Conservation (phyloP, 495 filamentous ascomycete genomes). For the Margaritispora aquatica region DNA sequence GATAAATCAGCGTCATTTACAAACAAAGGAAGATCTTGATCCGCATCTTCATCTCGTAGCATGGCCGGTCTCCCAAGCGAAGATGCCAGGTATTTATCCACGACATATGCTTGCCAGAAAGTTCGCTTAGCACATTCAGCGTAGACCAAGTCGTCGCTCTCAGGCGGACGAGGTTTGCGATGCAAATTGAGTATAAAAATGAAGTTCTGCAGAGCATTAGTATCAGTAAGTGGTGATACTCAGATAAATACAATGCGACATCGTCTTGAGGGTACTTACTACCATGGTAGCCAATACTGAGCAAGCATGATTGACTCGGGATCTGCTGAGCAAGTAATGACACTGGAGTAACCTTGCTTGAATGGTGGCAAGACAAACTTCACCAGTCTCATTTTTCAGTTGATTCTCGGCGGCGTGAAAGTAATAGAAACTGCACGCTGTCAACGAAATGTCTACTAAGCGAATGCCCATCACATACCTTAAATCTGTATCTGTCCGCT, state of each 20-base stretch:
- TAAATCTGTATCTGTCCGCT: constrained; percentile 8
- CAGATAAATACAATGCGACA: neutral
- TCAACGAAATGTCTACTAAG: neutral
- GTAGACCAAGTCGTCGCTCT: constrained; percentile 19
- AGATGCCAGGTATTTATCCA: constrained; percentile 53
- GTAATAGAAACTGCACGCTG: constrained; percentile 22
- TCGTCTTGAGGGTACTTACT: neutral
- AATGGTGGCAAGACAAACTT: constrained; percentile 27
- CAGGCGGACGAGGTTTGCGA: constrained; percentile 15
- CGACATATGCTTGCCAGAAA: constrained; percentile 50
- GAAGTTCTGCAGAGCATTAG: constrained; percentile 9
- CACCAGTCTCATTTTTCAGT: constrained; percentile 30
- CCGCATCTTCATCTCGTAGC: constrained; percentile 46
- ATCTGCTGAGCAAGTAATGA: constrained; percentile 32
- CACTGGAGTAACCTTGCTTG: constrained; percentile 34
- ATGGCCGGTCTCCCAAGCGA: constrained; percentile 48
- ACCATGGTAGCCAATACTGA: constrained; percentile 35
- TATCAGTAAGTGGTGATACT: too few relatives aligned
- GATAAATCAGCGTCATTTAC: constrained; percentile 50
- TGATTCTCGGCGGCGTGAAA: constrained; percentile 32
- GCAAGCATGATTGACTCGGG: constrained; percentile 34
- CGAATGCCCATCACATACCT: neutral
- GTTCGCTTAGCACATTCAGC: constrained; percentile 40
- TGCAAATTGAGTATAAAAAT: constrained; percentile 29
- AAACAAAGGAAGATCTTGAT: constrained; percentile 45